A percentile compares a stretch with the other conserved stretches of the same genome.
Evolutionary conservation across 2,329 filamentous ascomycete species (phyloP).

Genomic region (Aspergillus glaucus): DNA sequence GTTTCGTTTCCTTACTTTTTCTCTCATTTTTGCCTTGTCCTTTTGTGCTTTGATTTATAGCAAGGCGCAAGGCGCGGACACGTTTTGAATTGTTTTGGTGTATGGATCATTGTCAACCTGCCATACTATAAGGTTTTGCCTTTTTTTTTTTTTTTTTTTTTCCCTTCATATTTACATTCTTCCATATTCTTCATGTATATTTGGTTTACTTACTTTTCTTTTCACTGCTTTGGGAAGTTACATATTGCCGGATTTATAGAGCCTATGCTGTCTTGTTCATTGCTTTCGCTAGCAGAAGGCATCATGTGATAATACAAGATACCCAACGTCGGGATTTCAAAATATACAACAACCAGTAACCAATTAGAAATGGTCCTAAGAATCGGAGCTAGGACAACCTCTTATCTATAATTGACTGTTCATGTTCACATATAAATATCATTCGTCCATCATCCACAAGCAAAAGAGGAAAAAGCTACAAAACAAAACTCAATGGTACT

Average conservation of each 20-base stretch:
- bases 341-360: neutral
- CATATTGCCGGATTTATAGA: too few relatives aligned
- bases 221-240: neutral
- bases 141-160: neutral
- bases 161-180: constrained; percentile 1
- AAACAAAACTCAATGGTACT: neutral
- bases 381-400: neutral
- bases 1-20: neutral
- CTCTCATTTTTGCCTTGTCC: neutral
- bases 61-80: neutral
- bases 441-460: constrained; percentile 1
- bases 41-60: neutral
- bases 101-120: neutral
- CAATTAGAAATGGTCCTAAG: neutral
- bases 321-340: neutral
- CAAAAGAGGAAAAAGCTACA: neutral
- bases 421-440: constrained; percentile 1
- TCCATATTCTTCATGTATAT: constrained; percentile 1
- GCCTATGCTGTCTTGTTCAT: too few relatives aligned
- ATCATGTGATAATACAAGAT: too few relatives aligned
- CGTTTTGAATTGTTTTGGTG: neutral
- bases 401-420: neutral
- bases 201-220: constrained; percentile 7
- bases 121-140: neutral
- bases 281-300: too few relatives aligned